A percentile compares a stretch with the other conserved stretches of the same genome.
Evolutionary conservation across 441 rosid genomes (phyloP).

Genomic region (Erodium chrysanthum): DNA sequence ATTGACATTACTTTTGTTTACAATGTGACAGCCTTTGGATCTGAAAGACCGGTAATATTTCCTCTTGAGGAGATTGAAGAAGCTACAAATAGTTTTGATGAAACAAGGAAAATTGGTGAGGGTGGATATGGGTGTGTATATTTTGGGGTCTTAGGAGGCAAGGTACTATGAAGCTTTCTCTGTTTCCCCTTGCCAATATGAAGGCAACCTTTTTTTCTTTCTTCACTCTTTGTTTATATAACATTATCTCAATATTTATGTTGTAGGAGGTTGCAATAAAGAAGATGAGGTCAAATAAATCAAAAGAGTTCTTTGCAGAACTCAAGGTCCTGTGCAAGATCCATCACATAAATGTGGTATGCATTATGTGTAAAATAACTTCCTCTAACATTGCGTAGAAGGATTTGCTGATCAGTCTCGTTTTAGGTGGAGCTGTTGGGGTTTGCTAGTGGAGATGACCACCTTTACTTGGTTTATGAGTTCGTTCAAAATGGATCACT

Average conservation of each 20-base stretch:
- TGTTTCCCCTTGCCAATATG: slow-evolving; percentile 5
- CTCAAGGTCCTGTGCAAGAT: slow-evolving; percentile 53
- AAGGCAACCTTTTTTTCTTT: neutral
- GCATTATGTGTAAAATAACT: slow-evolving; percentile 12
- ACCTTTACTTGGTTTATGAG: slow-evolving; percentile 57
- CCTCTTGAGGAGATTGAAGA: slow-evolving; percentile 41
- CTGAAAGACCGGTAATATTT: slow-evolving; percentile 42
- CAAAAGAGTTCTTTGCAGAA: slow-evolving; percentile 55
- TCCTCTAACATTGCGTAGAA: neutral
- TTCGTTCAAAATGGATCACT: slow-evolving; percentile 48
- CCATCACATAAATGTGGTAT: slow-evolving; percentile 60
- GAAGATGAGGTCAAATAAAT: slow-evolving; percentile 61
- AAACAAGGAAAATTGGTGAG: slow-evolving; percentile 38
- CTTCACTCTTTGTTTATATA: neutral
- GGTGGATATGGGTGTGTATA: slow-evolving; percentile 60
- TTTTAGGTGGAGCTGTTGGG: slow-evolving; percentile 55
- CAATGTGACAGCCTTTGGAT: slow-evolving; percentile 34
- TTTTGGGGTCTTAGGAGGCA: slow-evolving; percentile 33
- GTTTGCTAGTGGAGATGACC: slow-evolving; percentile 50
- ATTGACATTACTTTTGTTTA: slow-evolving; percentile 17
- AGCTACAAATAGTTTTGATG: slow-evolving; percentile 40
- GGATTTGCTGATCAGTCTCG: neutral
- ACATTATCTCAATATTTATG: neutral
- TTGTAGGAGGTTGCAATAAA: slow-evolving; percentile 52
- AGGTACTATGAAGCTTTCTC: slow-evolving; percentile 20